Evolutionary conservation across 1,284 basidiomycete genomes (phyloP).

Genomic region (Pseudozyma sp.): DNA sequence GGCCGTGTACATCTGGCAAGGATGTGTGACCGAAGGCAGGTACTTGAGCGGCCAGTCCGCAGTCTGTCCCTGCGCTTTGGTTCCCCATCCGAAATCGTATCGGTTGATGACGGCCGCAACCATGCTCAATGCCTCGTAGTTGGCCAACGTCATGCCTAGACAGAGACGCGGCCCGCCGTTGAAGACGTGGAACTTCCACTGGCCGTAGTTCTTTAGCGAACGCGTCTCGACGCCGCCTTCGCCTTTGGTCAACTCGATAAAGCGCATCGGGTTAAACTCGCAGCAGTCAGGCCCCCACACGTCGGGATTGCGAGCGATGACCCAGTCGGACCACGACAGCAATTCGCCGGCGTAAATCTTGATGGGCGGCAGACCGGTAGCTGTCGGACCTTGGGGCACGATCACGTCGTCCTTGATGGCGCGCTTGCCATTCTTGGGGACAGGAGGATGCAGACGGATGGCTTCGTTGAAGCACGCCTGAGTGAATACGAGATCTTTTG

Average conservation of each 20-base stretch:
- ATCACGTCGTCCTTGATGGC: constrained; percentile 57
- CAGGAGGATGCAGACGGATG: constrained; percentile 55
- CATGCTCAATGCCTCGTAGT: constrained; percentile 52
- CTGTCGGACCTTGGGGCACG: constrained; percentile 47
- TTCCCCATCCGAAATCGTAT: constrained; percentile 55
- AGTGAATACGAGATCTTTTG: constrained; percentile 56
- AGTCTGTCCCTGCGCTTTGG: constrained; percentile 51
- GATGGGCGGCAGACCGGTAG: constrained; percentile 53
- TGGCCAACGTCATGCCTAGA: constrained; percentile 59
- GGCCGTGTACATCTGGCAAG: constrained; percentile 48
- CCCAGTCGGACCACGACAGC: constrained; percentile 62
- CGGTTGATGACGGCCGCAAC: constrained; percentile 32
- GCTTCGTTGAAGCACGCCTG: constrained; percentile 59
- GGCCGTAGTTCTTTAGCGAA: constrained; percentile 40
- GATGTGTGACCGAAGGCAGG: constrained; percentile 53
- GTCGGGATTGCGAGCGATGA: constrained; percentile 54
- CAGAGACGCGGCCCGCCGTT: constrained; percentile 62
- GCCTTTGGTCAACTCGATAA: constrained; percentile 37
- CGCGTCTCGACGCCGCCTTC: constrained; percentile 31
- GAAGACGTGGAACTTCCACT: constrained; percentile 62
- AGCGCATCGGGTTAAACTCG: constrained; percentile 55
- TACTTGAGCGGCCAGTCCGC: constrained; percentile 54
- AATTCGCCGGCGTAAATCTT: constrained; percentile 50
- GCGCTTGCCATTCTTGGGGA: constrained; percentile 60
- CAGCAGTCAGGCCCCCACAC: constrained; percentile 57